Conservation (phyloP, 176 grass and related monocot genomes). For the Zoysia japonica region DNA sequence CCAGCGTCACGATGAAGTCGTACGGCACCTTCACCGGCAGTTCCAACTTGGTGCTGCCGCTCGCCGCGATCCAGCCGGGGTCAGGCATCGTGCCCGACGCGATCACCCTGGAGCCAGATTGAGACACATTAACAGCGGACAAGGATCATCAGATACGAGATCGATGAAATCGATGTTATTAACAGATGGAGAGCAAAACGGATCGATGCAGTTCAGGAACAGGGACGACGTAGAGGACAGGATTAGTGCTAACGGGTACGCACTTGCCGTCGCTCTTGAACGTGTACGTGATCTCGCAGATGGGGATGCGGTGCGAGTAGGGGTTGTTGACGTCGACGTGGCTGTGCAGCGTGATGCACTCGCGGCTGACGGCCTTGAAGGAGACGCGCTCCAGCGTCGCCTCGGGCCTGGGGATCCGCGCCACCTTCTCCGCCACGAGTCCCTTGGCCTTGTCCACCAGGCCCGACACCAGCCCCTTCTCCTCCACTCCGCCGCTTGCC, state of each 20-base stretch:
- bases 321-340: slow-evolving; percentile 78
- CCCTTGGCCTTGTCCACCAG: slow-evolving; percentile 86
- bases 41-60: slow-evolving; percentile 67
- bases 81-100: slow-evolving; percentile 25
- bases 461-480: slow-evolving; percentile 1
- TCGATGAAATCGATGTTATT: too few species aligned
- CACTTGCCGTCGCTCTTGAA: slow-evolving; percentile 54
- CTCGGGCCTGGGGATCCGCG: slow-evolving; percentile 79
- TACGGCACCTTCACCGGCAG: slow-evolving; percentile 78
- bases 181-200: too few species aligned
- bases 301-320: slow-evolving; percentile 72
- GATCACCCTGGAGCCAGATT: background rate
- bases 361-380: slow-evolving; percentile 61
- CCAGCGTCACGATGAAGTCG: slow-evolving; percentile 62
- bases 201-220: too few species aligned
- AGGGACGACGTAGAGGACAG: too few species aligned
- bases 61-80: slow-evolving; percentile 80
- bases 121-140: background rate
- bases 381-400: slow-evolving; percentile 53
- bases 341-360: slow-evolving; percentile 85
- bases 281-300: slow-evolving; percentile 69
- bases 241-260: background rate
- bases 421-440: slow-evolving; percentile 88
- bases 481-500: background rate
- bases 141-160: background rate